phyloP scores from a whole-genome alignment of 176 grass and related monocot species.

The Musa itinerans region DNA sequence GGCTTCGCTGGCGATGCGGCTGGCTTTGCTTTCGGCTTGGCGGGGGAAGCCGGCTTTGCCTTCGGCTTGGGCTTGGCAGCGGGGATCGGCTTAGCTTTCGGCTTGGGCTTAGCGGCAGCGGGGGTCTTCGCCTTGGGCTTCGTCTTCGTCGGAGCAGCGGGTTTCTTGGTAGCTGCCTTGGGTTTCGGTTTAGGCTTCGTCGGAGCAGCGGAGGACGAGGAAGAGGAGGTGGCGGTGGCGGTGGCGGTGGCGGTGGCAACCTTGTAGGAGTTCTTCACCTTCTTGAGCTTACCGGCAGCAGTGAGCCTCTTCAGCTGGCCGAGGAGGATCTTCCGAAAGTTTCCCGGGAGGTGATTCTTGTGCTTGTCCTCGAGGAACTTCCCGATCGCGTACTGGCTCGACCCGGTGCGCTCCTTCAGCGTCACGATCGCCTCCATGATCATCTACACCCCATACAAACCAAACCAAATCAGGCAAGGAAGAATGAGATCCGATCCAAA shows the following conservation, averaged over 20 bases:
- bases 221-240: not conserved
- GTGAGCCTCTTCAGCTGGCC: slow-evolving; percentile 67
- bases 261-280: slow-evolving; percentile 80
- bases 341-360: slow-evolving; percentile 45
- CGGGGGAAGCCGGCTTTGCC: too few species aligned
- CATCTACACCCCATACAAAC: slow-evolving; percentile 34
- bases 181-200: not conserved
- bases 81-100: not conserved
- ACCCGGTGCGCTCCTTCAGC: slow-evolving; percentile 43
- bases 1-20: not conserved
- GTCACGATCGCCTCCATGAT: slow-evolving; percentile 80
- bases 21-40: not conserved
- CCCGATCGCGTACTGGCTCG: slow-evolving; percentile 65
- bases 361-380: slow-evolving; percentile 78
- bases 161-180: not conserved
- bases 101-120: not conserved
- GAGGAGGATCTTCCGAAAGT: slow-evolving; percentile 80
- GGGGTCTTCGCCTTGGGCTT: not conserved
- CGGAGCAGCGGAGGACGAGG: not conserved
- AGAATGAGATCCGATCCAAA: not conserved
- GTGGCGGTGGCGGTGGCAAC: slow-evolving; percentile 14
- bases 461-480: not conserved
- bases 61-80: not conserved
- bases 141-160: not conserved
- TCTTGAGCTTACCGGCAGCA: slow-evolving; percentile 61